A percentile compares a stretch with the other conserved stretches of the same genome.
phyloP scores from a whole-genome alignment of 2,329 filamentous ascomycete genomes.

The Sarocladium strictum region DNA sequence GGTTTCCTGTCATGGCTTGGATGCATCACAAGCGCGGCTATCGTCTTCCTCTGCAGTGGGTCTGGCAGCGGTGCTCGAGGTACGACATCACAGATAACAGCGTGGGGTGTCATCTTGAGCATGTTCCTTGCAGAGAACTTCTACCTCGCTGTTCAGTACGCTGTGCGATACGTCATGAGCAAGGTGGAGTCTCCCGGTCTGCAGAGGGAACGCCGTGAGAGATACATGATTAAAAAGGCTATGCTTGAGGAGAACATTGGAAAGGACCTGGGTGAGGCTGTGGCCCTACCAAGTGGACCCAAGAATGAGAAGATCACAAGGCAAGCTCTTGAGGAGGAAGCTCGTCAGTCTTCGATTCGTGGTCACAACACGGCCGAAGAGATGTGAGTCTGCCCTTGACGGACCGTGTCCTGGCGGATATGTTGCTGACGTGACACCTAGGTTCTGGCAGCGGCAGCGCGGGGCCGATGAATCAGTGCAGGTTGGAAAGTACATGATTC shows the following conservation, averaged over 20 bases:
- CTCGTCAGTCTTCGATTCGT: slow-evolving; percentile 41
- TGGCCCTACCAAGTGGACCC: slow-evolving; percentile 39
- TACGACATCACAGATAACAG: slow-evolving; percentile 63
- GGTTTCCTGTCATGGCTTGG: slow-evolving; percentile 93
- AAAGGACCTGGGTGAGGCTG: slow-evolving; percentile 44
- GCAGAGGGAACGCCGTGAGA: slow-evolving; percentile 77
- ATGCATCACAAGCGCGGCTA: slow-evolving; percentile 76
- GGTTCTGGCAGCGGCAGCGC: slow-evolving; percentile 58
- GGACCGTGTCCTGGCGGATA: too few species aligned
- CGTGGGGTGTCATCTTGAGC: slow-evolving; percentile 73
- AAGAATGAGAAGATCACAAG: slow-evolving; percentile 59
- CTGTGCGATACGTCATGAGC: slow-evolving; percentile 64
- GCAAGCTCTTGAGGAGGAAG: slow-evolving; percentile 58
- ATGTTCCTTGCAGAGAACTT: slow-evolving; percentile 85
- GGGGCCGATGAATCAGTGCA: slow-evolving; percentile 52
- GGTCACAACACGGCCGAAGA: slow-evolving; percentile 48
- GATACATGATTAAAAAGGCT: slow-evolving; percentile 73
- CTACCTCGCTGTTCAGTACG: slow-evolving; percentile 72
- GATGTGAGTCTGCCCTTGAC: slow-evolving; percentile 34
- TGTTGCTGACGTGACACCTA: slow-evolving; percentile 18
- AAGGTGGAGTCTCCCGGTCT: slow-evolving; percentile 82
- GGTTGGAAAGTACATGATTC: slow-evolving; percentile 49
- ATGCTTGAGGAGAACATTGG: slow-evolving; percentile 70
- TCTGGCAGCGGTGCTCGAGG: slow-evolving; percentile 60
- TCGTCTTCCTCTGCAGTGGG: slow-evolving; percentile 83